Percentiles rank a stretch among this genome's conserved stretches.
phyloP scores from a whole-genome alignment of 164 flowering plant species.

The Dillenia suffruticosa region DNA sequence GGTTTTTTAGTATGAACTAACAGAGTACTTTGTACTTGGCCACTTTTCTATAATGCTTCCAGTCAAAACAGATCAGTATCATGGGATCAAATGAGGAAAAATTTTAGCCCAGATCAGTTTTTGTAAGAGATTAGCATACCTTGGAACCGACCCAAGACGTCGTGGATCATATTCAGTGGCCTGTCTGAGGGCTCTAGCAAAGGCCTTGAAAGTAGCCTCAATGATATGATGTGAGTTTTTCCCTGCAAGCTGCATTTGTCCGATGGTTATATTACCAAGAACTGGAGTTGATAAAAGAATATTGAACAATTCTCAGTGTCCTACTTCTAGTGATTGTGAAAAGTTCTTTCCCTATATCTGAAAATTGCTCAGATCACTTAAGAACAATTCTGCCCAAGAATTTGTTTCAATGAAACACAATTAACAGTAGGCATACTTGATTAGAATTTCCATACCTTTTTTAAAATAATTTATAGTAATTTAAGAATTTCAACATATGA shows the following conservation, averaged over 20 bases:
- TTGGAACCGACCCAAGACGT: conserved; percentile 78
- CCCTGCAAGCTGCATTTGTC: conserved; percentile 73
- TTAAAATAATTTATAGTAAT: too few relatives aligned
- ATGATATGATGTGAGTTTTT: conserved; percentile 96
- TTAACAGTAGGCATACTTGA: too few relatives aligned
- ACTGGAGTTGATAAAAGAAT: too few relatives aligned
- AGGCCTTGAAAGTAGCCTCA: conserved; percentile 98
- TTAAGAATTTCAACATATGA: too few relatives aligned
- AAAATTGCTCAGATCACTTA: too few relatives aligned
- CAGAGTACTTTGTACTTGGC: not conserved
- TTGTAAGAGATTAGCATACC: conserved; percentile 34
- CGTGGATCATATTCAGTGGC: conserved; percentile 87
- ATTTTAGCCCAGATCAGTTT: not conserved
- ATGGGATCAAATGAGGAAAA: not conserved
- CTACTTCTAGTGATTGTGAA: too few relatives aligned
- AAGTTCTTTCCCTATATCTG: too few relatives aligned
- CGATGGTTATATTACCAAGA: too few relatives aligned
- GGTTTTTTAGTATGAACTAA: not conserved
- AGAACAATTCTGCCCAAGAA: too few relatives aligned
- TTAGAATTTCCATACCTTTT: too few relatives aligned
- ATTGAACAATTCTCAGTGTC: too few relatives aligned
- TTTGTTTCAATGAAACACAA: too few relatives aligned
- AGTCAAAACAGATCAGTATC: not conserved
- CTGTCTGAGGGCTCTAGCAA: conserved; percentile 99
- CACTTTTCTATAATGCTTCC: not conserved